A percentile compares a stretch with the other conserved stretches of the same genome.
Conservation (phyloP, 2,329 filamentous ascomycete genomes). For the Cytospora piceae region DNA sequence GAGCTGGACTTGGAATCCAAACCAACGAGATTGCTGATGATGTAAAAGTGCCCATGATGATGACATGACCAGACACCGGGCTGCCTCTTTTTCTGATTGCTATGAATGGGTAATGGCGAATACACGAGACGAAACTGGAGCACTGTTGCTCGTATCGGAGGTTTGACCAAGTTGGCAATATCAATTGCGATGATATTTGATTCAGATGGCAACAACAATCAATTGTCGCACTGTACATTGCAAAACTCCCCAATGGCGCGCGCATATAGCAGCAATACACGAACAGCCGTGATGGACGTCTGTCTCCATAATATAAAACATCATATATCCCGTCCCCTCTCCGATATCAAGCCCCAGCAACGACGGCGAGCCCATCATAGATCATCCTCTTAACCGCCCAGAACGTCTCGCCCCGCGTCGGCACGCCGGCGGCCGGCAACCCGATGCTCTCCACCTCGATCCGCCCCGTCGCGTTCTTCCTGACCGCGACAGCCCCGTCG, state of each 20-base stretch:
- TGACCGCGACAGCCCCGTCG: constrained; percentile 83
- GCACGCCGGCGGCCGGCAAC: constrained; percentile 48
- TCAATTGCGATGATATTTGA: neutral
- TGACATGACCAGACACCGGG: constrained; percentile 7
- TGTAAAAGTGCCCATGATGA: neutral
- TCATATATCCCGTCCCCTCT: too few relatives aligned
- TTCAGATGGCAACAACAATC: neutral
- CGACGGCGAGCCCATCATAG: constrained; percentile 91
- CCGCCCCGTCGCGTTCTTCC: constrained; percentile 83
- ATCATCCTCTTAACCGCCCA: constrained; percentile 88
- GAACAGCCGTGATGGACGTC: neutral
- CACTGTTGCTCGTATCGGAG: neutral
- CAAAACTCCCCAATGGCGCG: neutral
- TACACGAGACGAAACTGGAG: neutral
- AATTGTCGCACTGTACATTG: neutral
- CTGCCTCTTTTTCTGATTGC: constrained; percentile 8
- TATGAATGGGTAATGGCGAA: neutral
- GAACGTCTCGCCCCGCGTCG: constrained; percentile 68
- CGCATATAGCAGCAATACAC: neutral
- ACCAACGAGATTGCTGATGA: constrained; percentile 14
- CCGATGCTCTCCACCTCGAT: constrained; percentile 86
- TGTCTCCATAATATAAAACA: neutral
- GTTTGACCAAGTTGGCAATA: neutral
- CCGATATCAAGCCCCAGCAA: constrained; percentile 67
- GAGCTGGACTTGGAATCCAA: neutral